Evolutionary conservation across 2,329 filamentous ascomycete genomes (phyloP), one percentile per base, ranked within the genome.

Genomic region (Xylariales sp.): DNA sequence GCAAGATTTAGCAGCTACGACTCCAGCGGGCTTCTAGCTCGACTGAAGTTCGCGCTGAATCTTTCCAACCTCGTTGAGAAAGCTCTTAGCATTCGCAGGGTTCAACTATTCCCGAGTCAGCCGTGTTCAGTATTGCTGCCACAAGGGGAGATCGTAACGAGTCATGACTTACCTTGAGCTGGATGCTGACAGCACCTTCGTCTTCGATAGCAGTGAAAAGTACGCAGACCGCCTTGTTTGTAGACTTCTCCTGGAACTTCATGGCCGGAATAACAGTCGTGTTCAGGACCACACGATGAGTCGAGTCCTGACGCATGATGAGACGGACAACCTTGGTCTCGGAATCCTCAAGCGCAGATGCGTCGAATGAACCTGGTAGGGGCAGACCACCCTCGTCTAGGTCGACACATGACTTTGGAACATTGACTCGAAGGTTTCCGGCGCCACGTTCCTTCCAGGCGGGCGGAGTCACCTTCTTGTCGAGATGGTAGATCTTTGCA

Each of bases 361-460:
- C 69, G 51, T 81, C 75, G 45, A 82, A 81, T 12, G 69, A 71
- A 18, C 70, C 70, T 2, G 74, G 64, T 38, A 76, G 62, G n/a
- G 70, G 59, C 8, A 57, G 54, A 4, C 70, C 73, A 14, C 64
- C 64, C 16, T 56, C 48, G 10, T 79, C 71, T 44, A 76, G 72
- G 18, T 75, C 70, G 4, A 78, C 69, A 44, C 72, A 78, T 21
- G 66, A 62, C 49, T 77, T 72, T 3, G 78, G 78, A 11, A 84
- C 82, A 55, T 96, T 95, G 59, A 95, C 75, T 65, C 93, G 93
- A 51, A 95, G 72, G 52, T 84, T 84, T 32, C 90, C 90, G 4
- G 82, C 76, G 10, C 90, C 90, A 39, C 90, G 82, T 65, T 97
- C 91, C 62, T 91, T 91, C 91, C 91, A 97, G 34, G 81, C 82